These are phyloP conservation scores for Thalassiosira mediterranea DNA, from an alignment of 352 stramenopile genomes.

Conservation along the genomic window DNA sequence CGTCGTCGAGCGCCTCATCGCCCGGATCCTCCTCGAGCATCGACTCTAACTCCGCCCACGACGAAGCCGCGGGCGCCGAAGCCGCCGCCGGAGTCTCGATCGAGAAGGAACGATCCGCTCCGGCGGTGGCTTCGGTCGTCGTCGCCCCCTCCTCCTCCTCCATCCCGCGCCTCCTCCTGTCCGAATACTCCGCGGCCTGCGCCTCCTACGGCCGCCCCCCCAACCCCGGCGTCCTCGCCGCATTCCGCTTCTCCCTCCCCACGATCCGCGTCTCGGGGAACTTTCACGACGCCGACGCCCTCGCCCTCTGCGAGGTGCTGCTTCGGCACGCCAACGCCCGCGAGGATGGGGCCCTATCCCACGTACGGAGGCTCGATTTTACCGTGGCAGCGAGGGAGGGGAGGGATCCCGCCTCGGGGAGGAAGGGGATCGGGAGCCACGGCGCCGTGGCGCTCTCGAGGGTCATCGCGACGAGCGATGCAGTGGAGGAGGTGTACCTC, in stretches of 20 bases:
- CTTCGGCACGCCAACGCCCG: slow-evolving; percentile 70
- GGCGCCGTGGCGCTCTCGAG: slow-evolving; percentile 70
- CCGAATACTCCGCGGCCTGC: no score
- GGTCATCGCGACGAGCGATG: slow-evolving; percentile 51
- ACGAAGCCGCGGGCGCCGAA: no score
- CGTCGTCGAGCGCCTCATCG: no score
- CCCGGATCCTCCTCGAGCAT: no score
- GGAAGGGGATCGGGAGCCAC: slow-evolving; percentile 67
- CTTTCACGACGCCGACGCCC: slow-evolving; percentile 81
- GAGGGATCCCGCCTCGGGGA: slow-evolving; percentile 15
- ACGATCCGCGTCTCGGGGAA: slow-evolving; percentile 60
- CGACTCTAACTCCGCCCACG: no score
- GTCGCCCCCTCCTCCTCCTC: no score
- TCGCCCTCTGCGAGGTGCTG: slow-evolving; percentile 71
- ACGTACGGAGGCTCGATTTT: slow-evolving; percentile 74
- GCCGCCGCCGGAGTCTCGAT: no score
- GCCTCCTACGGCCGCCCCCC: slow-evolving; percentile 56
- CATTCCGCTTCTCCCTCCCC: slow-evolving; percentile 67
- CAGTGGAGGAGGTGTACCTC: slow-evolving; percentile 71
- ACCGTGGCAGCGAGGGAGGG: slow-evolving; percentile 53
- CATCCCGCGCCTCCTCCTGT: no score
- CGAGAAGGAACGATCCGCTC: no score
- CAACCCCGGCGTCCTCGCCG: slow-evolving; percentile 68
- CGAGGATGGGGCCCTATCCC: slow-evolving; percentile 47
- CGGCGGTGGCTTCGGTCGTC: no score